Evolutionary conservation across 768 basidiomycete genomes (phyloP).

Genomic region (Termitomyces sp.): DNA sequence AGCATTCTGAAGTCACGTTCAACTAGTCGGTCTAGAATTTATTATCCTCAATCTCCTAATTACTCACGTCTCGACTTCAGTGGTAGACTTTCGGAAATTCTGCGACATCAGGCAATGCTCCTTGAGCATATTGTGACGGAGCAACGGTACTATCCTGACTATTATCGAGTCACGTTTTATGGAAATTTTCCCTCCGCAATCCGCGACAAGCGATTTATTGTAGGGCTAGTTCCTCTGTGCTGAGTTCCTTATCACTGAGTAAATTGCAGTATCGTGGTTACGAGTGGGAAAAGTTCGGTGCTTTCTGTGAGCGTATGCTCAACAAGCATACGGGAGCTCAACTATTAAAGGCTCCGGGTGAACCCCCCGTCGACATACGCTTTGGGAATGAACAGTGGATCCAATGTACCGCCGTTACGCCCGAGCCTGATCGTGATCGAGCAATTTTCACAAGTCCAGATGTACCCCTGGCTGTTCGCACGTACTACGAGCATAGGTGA

Average conservation of each 20-base stretch:
- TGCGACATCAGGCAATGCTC: constrained; percentile 81
- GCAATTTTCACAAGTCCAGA: constrained; percentile 84
- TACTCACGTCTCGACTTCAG: constrained; percentile 28
- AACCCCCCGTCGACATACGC: constrained; percentile 77
- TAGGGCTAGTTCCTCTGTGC: constrained; percentile 31
- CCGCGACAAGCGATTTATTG: constrained; percentile 86
- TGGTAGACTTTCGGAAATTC: constrained; percentile 76
- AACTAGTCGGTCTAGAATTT: constrained; percentile 60
- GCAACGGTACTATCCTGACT: constrained; percentile 85
- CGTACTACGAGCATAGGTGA: constrained; percentile 85
- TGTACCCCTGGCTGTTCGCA: constrained; percentile 71
- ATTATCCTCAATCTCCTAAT: neutral
- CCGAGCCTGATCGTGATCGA: constrained; percentile 74
- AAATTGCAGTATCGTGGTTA: constrained; percentile 77
- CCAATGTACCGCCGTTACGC: constrained; percentile 79
- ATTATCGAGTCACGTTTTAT: constrained; percentile 91
- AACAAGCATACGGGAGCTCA: constrained; percentile 86
- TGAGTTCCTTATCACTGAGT: constrained; percentile 2
- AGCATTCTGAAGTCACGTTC: constrained; percentile 87
- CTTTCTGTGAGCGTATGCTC: constrained; percentile 88
- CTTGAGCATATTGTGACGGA: constrained; percentile 81
- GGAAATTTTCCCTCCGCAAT: constrained; percentile 86
- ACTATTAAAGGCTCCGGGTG: constrained; percentile 63
- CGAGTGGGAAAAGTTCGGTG: constrained; percentile 90
- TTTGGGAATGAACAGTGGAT: constrained; percentile 80